These are phyloP conservation scores for Podaxis pistillaris DNA, from an alignment of 768 basidiomycete genomes.

Conservation along the genomic window DNA sequence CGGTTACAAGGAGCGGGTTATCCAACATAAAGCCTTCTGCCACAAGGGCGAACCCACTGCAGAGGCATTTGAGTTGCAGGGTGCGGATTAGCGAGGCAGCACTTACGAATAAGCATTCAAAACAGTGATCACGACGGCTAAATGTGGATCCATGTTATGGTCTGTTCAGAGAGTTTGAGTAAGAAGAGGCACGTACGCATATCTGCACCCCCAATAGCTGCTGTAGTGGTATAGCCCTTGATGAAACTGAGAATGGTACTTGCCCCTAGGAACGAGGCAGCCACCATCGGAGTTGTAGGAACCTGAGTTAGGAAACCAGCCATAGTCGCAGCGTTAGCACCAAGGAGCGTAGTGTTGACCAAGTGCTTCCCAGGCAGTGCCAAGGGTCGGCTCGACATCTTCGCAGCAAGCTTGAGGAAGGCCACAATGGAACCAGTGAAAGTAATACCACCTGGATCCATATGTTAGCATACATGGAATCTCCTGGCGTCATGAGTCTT, in stretches of 20 bases:
- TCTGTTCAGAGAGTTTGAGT: conserved; percentile 4
- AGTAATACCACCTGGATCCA: conserved; percentile 64
- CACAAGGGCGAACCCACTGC: conserved; percentile 79
- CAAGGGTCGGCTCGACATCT: conserved; percentile 74
- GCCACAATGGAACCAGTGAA: conserved; percentile 91
- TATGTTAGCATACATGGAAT: conserved; percentile 3
- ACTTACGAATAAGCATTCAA: conserved; percentile 81
- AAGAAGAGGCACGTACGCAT: conserved; percentile 64
- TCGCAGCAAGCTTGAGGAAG: conserved; percentile 83
- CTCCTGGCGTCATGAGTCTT: neutral
- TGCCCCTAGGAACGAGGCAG: conserved; percentile 73
- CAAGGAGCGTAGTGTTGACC: conserved; percentile 69
- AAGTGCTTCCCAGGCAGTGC: conserved; percentile 75
- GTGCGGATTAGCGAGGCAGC: neutral
- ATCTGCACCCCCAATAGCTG: conserved; percentile 91
- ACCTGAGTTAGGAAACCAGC: conserved; percentile 72
- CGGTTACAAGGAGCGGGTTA: conserved; percentile 77
- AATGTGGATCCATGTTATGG: conserved; percentile 11
- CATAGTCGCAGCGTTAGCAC: conserved; percentile 71
- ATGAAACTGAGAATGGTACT: conserved; percentile 79
- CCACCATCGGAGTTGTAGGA: conserved; percentile 68
- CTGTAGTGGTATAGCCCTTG: conserved; percentile 84
- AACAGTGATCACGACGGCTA: conserved; percentile 89
- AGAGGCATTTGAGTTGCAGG: neutral
- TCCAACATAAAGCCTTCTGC: conserved; percentile 94